Evolutionary conservation across 1,139 yeast genomes (phyloP), one percentile per base, ranked within the genome.

Genomic region (Saccharomyces hybrid): DNA sequence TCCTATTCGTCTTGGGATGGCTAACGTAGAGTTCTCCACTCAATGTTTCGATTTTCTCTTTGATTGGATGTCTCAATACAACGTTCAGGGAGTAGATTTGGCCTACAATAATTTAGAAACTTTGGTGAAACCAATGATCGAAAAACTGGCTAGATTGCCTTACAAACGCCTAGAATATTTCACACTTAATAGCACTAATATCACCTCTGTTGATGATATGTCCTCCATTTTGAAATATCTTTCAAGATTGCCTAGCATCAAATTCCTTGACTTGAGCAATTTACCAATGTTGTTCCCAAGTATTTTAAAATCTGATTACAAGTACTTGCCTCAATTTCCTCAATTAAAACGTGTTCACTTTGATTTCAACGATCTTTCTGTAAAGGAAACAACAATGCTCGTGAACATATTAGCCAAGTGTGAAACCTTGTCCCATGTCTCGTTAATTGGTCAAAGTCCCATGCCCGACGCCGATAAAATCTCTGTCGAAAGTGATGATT

Each of bases 71-170:
- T 75, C 81, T 2, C 66, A 72, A 31, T 77, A 78, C 7, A 68
- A 72, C 16, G 82, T 91, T 66, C 82, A 84, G 60, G 97, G 97
- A 2, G 78, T 91, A 24, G 97, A 90, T 73, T 71, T 90, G 51
- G 96, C 93, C 1, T 90, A 86, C 61, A 90, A 90, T 68, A 88
- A 86, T 66, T 71, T 90, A 58, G 63, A 77, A 4, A 81, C 81
- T 3, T 80, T 80, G 62, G 69, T 82, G 59, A 73, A 72, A 55
- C 78, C 80, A 24, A 54, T 71, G 61, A 65, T 70, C 44, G 62
- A 68, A 47, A 62, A 62, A 56, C 55, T 71, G n/a, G 54, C 68
- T 24, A 47, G 59, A 11, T 59, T 71, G 21, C 47, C 55, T 6
- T 63, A 55, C 21, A 56, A 56, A 2, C 59, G 64, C n/a, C 56